Base-by-base conservation (phyloP, 169 alveolate genomes). In the Plasmodium knowlesi region DNA sequence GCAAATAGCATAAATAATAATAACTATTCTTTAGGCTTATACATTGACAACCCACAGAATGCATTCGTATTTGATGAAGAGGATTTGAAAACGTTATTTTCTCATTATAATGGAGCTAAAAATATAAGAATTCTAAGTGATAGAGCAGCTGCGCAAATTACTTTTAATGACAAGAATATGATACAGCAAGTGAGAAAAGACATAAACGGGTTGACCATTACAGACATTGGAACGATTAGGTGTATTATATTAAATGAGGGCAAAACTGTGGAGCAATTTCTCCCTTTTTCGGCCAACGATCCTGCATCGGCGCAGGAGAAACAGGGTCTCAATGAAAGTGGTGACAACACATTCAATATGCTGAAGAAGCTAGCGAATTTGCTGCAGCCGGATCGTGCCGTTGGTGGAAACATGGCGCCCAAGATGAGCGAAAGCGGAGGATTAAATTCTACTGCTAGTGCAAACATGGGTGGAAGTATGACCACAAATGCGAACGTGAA, bases 91-190 rank as follows among this genome's bases (percentile, higher is more conserved):
- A 67, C 71, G n/a, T 43, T 89, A 39, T 89, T 89, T 89, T 79
- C 94, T 79, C 73, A 89, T 79, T 89, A 89, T 54, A 89, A 89
- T 30, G 94, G 94, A n/a, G 91, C 94, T 43, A 61, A 80, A 43
- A 67, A 16, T 79, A 89, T 89, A 80, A 78, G 94, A 39, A 89
- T 89, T 5, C 71, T 89, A 81, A 37, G 34, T 9, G 90, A 89
- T 22, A 89, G 70, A 53, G 94, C 94, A 81, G 94, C 94, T 41
- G 94, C 94, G n/a, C 94, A 89, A 73, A 89, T 89, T 57, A 89
- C 91, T 22, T 89, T 89, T 89, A 61, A 89, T 37, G 94, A 89
- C 41, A 76, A 41, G n/a, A 89, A 89, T 80, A 89, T 89, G 94
- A 89, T 89, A 57, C 94, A 89, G 82, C 94, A 89, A 34, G 90